Evolutionary conservation across 2,329 filamentous ascomycete genomes (phyloP).

Genomic region (Ascochyta lentis): DNA sequence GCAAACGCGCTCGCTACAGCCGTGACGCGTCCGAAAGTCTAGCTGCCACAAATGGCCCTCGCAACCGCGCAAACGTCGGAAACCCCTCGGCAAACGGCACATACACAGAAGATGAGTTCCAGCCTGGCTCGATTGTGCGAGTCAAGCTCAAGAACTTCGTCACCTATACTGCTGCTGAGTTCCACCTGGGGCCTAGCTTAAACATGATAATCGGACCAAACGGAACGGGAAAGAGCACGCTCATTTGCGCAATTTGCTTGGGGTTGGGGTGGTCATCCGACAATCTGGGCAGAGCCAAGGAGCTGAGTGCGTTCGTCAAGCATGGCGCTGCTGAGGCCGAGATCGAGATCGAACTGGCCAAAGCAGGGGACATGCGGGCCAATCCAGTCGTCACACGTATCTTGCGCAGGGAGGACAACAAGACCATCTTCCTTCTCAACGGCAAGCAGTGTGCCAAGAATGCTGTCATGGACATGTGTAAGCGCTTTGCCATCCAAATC

Average conservation of each 20-base stretch:
- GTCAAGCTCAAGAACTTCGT: constrained; percentile 90
- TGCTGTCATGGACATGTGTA: constrained; percentile 70
- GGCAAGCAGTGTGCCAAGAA: constrained; percentile 67
- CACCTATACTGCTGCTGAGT: constrained; percentile 91
- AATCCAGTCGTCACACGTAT: constrained; percentile 79
- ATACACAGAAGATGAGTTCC: constrained; percentile 30
- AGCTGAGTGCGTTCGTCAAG: constrained; percentile 90
- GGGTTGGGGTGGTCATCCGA: constrained; percentile 76
- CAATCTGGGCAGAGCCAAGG: constrained; percentile 83
- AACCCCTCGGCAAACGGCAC: constrained; percentile 21
- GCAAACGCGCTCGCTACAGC: constrained; percentile 42
- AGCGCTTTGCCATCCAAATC: constrained; percentile 84
- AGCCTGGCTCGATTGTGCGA: constrained; percentile 85
- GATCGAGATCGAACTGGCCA: constrained; percentile 90
- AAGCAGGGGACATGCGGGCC: constrained; percentile 58
- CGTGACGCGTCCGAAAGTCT: constrained; percentile 39
- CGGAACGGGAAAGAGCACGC: constrained; percentile 94
- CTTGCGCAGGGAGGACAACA: constrained; percentile 84
- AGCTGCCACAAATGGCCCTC: constrained; percentile 8
- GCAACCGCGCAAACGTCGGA: constrained; percentile 17
- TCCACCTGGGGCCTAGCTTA: constrained; percentile 86
- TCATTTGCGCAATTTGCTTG: constrained; percentile 95
- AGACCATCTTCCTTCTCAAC: constrained; percentile 79
- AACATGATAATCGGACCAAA: constrained; percentile 99
- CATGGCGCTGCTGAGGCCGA: constrained; percentile 77